Evolutionary conservation across 2,329 filamentous ascomycete species (phyloP).

Genomic region (Botrytis tulipae): DNA sequence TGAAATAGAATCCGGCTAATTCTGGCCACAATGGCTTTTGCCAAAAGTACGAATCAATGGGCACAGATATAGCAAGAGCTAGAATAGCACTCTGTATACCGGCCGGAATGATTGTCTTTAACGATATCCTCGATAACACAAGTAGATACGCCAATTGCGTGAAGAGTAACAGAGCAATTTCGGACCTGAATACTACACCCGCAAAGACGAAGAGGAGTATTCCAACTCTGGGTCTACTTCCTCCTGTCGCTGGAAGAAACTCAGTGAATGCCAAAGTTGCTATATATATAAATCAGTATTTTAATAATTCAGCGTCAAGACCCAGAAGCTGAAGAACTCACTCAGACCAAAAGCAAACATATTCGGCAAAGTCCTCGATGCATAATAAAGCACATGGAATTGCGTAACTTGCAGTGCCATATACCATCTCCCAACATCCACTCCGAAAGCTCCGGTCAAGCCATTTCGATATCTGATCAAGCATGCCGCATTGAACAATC

Average conservation of each 20-base stretch:
- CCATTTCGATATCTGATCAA: conserved; percentile 64
- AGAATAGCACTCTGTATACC: conserved; percentile 64
- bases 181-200: conserved; percentile 83
- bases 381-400: conserved; percentile 92
- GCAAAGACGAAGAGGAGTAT: conserved; percentile 76
- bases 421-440: conserved; percentile 73
- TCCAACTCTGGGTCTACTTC: conserved; percentile 44
- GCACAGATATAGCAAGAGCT: conserved; percentile 67
- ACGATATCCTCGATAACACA: conserved; percentile 50
- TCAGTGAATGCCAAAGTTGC: conserved; percentile 60
- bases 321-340: conserved; percentile 46
- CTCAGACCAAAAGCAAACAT: conserved; percentile 91
- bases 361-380: conserved; percentile 87
- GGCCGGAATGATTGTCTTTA: conserved; percentile 60
- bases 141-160: conserved; percentile 67
- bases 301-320: neutral
- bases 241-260: conserved; percentile 46
- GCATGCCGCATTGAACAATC: conserved; percentile 68
- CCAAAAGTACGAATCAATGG: conserved; percentile 93
- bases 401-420: conserved; percentile 74
- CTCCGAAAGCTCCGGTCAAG: conserved; percentile 67
- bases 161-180: conserved; percentile 77
- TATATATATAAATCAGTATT: conserved; percentile 38
- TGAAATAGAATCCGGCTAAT: conserved; percentile 84
- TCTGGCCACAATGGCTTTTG: conserved; percentile 86